Conservation (phyloP, 352 stramenopile species). For the Phytophthora citricola region DNA sequence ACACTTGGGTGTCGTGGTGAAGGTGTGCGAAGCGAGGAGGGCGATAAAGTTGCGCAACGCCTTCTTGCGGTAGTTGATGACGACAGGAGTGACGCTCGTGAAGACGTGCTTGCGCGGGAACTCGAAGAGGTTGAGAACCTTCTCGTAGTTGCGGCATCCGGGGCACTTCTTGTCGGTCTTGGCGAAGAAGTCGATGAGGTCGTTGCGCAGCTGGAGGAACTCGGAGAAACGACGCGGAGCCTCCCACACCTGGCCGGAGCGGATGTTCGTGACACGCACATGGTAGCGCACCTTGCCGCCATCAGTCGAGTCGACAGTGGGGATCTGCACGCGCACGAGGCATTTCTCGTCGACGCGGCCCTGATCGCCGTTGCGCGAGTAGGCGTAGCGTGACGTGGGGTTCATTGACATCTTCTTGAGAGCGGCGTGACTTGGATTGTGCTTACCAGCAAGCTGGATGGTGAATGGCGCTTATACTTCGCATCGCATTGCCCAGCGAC, state of each 20-base stretch:
- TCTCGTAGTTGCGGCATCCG: conserved; percentile 85
- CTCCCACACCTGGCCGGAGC: conserved; percentile 75
- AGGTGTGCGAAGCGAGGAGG: conserved; percentile 82
- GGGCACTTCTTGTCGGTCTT: conserved; percentile 75
- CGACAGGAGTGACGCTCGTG: conserved; percentile 71
- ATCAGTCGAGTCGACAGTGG: conserved; percentile 40
- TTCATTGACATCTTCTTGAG: conserved; percentile 46
- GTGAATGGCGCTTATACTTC: conserved; percentile 24
- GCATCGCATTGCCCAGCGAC: background rate
- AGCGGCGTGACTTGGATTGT: conserved; percentile 12
- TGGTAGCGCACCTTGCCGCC: conserved; percentile 73
- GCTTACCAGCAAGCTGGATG: conserved; percentile 27
- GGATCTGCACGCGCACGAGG: conserved; percentile 73
- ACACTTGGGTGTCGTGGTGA: conserved; percentile 81
- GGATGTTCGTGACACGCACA: conserved; percentile 71
- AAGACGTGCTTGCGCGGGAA: conserved; percentile 89
- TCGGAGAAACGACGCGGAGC: conserved; percentile 82
- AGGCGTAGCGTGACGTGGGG: conserved; percentile 62
- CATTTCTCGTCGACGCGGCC: conserved; percentile 75
- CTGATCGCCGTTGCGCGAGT: conserved; percentile 79
- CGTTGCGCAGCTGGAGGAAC: conserved; percentile 77
- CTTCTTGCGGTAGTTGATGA: conserved; percentile 86
- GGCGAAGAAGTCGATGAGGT: conserved; percentile 68
- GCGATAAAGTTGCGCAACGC: conserved; percentile 75
- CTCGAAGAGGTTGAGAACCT: conserved; percentile 82